phyloP scores from a whole-genome alignment of 495 filamentous ascomycete genomes.

The Hyaloscypha finlandica region DNA sequence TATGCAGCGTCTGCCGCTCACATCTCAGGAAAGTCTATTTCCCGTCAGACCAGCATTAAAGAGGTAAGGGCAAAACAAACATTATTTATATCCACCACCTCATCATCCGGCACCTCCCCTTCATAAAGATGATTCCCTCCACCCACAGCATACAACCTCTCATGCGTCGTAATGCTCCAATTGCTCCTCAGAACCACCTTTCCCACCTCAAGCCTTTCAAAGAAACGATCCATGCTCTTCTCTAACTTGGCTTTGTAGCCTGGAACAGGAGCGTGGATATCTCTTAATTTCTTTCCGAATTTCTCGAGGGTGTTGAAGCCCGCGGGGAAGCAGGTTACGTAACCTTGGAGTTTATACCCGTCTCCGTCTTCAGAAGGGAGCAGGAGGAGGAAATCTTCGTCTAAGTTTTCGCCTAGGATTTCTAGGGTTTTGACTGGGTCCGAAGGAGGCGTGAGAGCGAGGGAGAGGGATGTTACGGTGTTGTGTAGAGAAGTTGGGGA shows the following conservation, averaged over 20 bases:
- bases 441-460: slow-evolving; percentile 42
- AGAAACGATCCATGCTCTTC: slow-evolving; percentile 78
- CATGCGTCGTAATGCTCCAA: slow-evolving; percentile 65
- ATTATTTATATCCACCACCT: slow-evolving; percentile 18
- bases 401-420: slow-evolving; percentile 59
- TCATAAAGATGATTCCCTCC: slow-evolving; percentile 48
- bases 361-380: slow-evolving; percentile 51
- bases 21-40: slow-evolving; percentile 59
- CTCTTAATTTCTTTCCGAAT: slow-evolving; percentile 59
- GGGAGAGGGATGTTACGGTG: slow-evolving; percentile 43
- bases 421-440: slow-evolving; percentile 38
- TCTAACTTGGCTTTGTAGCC: slow-evolving; percentile 70
- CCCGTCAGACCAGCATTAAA: not conserved
- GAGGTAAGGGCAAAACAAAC: slow-evolving; percentile 4
- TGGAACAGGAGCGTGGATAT: slow-evolving; percentile 72
- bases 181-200: slow-evolving; percentile 58
- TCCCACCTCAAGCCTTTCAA: slow-evolving; percentile 56
- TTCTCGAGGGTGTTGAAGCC: slow-evolving; percentile 70
- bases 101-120: slow-evolving; percentile 44
- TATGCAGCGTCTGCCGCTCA: slow-evolving; percentile 77
- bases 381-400: slow-evolving; percentile 78
- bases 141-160: slow-evolving; percentile 54
- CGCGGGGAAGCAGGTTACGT: slow-evolving; percentile 69
- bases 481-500: slow-evolving; percentile 42
- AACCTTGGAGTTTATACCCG: slow-evolving; percentile 66